Evolutionary conservation across 306 rosid species (phyloP), one percentile per base, ranked within the genome.

Genomic region (Pyrus pyrifolia): DNA sequence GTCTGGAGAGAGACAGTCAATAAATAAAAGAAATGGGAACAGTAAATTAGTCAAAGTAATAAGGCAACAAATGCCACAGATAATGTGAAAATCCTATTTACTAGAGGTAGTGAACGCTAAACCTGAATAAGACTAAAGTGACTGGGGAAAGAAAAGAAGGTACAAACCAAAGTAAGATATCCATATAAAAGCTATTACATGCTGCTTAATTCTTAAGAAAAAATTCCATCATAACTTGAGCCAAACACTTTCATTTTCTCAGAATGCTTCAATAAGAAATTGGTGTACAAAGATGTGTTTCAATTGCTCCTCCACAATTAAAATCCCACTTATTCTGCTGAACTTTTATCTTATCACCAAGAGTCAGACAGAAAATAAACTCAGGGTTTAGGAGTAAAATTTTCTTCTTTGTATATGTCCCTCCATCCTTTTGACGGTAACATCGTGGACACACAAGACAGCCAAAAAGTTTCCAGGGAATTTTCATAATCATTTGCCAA

Each of bases 1-100:
- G 83, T 87, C 98, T 95, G 82, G 74, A 42, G 42, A 80, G 60
- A 53, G 45, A 15, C 35, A 65, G 64, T 33, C 57, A 70, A 77
- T 33, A 57, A 30, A 11, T 19, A 71, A 58, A 76, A 15, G 23
- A 60, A 25, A 45, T 45, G 62, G 29, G 9, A 6, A 70, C 40
- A 67, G 15, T 13, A 58, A 58, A 9, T 62, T 29, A 40, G 77
- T 59, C 58, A 12, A n/a, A 44, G 30, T 31, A 44, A 45, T 12
- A 44, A 59, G 51, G 69, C 60, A 77, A 33, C 61, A 33, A 53
- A 22, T 61, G 42, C 29, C 33, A 23, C 5, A 4, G 68, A 38
- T 40, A 19, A 29, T 10, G 1, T 12, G 15, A 3, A 29, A 61
- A 44, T 60, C 77, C 64, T 25, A 19, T 38, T 30, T 10, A 67